These are phyloP conservation scores for Annulohypoxylon stygium DNA, from an alignment of 495 filamentous ascomycete genomes.

Conservation along the genomic window DNA sequence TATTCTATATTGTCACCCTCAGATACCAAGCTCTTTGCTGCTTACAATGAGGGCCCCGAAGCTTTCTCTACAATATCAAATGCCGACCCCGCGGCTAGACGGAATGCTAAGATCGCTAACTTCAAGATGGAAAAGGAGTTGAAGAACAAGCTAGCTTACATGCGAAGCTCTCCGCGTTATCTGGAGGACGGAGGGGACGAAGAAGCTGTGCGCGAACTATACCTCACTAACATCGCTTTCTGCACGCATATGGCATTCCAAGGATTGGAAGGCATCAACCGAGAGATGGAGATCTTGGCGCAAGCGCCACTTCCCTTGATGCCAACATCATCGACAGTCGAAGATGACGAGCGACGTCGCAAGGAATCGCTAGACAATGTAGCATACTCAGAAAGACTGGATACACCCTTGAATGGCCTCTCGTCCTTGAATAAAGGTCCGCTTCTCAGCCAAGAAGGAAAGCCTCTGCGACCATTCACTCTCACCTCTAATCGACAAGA, in stretches of 20 bases:
- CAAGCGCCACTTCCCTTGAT: slow-evolving; percentile 71
- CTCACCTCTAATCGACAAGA: slow-evolving; percentile 81
- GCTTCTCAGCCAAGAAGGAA: slow-evolving; percentile 83
- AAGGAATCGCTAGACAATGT: slow-evolving; percentile 57
- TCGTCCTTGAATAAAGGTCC: slow-evolving; percentile 70
- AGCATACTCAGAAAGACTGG: slow-evolving; percentile 81
- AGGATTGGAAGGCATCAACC: slow-evolving; percentile 82
- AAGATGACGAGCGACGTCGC: slow-evolving; percentile 66
- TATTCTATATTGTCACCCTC: slow-evolving; percentile 77
- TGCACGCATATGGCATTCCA: slow-evolving; percentile 85
- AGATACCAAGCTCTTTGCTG: slow-evolving; percentile 78
- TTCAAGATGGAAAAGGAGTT: slow-evolving; percentile 90
- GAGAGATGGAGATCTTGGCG: slow-evolving; percentile 85
- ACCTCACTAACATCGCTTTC: slow-evolving; percentile 79
- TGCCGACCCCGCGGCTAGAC: slow-evolving; percentile 76
- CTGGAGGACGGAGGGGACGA: slow-evolving; percentile 71
- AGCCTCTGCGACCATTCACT: slow-evolving; percentile 92
- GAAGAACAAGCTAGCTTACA: slow-evolving; percentile 79
- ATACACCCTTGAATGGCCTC: slow-evolving; percentile 65
- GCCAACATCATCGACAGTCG: slow-evolving; percentile 44
- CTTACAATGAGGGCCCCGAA: slow-evolving; percentile 74
- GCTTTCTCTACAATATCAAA: slow-evolving; percentile 77
- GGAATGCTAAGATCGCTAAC: slow-evolving; percentile 86
- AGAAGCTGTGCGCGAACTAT: slow-evolving; percentile 78
- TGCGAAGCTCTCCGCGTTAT: slow-evolving; percentile 60